Conservation (phyloP, 2,329 filamentous ascomycete species). For the Fusarium albidum region DNA sequence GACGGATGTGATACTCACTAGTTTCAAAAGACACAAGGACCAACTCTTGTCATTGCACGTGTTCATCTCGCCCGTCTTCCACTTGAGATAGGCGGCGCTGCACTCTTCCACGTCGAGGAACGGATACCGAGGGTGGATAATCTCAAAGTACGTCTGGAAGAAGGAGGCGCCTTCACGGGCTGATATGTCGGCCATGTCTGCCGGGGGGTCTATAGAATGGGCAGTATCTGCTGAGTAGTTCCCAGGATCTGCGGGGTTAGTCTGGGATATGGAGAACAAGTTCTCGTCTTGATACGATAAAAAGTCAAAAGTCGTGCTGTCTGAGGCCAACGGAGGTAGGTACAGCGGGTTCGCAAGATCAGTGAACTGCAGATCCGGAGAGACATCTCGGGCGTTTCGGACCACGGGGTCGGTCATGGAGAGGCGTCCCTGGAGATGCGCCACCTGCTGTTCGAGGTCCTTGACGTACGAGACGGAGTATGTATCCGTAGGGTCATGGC, state of each 20-base stretch:
- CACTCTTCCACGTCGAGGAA: background rate
- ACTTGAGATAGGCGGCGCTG: background rate
- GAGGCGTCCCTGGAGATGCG: background rate
- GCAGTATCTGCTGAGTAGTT: too few species aligned
- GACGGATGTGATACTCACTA: background rate
- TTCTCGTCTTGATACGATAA: background rate
- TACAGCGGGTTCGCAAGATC: too few species aligned
- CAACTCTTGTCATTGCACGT: background rate
- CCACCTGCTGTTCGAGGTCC: background rate
- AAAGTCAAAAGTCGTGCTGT: background rate
- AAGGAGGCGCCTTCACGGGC: background rate
- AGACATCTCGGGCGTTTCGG: too few species aligned
- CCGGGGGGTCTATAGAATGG: too few species aligned
- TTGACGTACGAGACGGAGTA: background rate
- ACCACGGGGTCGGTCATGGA: too few species aligned
- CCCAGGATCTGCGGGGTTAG: background rate
- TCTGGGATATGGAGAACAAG: background rate
- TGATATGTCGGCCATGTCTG: background rate
- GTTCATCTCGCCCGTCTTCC: background rate
- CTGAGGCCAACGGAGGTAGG: too few species aligned
- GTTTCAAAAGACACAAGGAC: background rate
- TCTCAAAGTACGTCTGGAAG: conserved; percentile 1
- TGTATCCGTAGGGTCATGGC: background rate
- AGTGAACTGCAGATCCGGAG: too few species aligned
- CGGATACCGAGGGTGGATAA: background rate